Evolutionary conservation across 1,284 basidiomycete species (phyloP).

Genomic region (Melampsora larici-populina): DNA sequence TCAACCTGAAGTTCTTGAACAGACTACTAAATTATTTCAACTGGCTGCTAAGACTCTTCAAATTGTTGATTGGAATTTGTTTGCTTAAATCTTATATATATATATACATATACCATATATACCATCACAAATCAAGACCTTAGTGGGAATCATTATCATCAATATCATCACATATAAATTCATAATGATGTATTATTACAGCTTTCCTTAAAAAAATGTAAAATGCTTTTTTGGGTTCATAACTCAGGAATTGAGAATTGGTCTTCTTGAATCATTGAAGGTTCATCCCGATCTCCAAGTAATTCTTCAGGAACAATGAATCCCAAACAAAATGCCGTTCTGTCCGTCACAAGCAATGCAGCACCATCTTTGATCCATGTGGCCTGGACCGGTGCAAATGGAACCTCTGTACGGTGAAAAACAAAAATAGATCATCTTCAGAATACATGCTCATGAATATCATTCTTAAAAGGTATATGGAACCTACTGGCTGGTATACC

Average conservation of each 20-base stretch:
- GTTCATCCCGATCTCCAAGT: not conserved
- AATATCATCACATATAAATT: not conserved
- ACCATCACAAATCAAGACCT: too few relatives aligned
- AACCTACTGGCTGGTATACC: constrained; percentile 29
- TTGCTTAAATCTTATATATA: constrained; percentile 52
- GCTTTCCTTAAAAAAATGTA: too few relatives aligned
- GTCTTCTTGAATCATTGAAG: not conserved
- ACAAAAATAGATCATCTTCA: not conserved
- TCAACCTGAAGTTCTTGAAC: constrained; percentile 53
- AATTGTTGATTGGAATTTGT: constrained; percentile 71
- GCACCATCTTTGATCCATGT: constrained; percentile 16
- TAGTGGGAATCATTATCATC: too few relatives aligned
- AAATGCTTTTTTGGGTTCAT: too few relatives aligned
- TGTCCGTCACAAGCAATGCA: constrained; percentile 24
- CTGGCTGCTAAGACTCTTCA: constrained; percentile 61
- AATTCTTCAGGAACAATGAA: constrained; percentile 22
- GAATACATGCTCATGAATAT: not conserved
- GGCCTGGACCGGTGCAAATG: constrained; percentile 9
- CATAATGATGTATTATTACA: too few relatives aligned
- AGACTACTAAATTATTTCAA: constrained; percentile 54
- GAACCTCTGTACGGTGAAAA: constrained; percentile 5
- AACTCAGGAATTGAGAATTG: not conserved
- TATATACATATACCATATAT: not conserved
- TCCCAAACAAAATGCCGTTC: constrained; percentile 34
- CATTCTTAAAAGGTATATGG: not conserved